Conservation (phyloP, 169 alveolate species). For the Babesia ovata region DNA sequence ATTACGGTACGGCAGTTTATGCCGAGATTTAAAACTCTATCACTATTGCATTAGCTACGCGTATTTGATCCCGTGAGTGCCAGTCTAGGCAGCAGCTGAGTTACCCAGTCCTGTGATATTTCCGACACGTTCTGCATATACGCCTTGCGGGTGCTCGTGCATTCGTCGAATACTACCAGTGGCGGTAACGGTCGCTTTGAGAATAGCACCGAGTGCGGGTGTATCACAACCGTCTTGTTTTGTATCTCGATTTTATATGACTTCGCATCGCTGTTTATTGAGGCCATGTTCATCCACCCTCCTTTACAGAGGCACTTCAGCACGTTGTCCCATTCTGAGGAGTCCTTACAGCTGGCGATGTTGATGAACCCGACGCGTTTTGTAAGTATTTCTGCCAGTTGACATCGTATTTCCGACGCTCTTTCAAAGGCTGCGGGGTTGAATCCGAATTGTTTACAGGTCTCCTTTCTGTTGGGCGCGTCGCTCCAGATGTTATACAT, state of each 20-base stretch:
- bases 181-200: conserved; percentile 51
- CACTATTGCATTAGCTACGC: background rate
- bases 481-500: conserved; percentile 60
- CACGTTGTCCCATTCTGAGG: conserved; percentile 64
- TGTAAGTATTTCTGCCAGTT: conserved; percentile 44
- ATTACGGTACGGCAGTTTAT: conserved; percentile 1
- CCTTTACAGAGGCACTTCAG: conserved; percentile 49
- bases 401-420: conserved; percentile 55
- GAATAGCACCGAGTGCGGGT: conserved; percentile 62
- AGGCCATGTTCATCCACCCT: conserved; percentile 61
- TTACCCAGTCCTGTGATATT: conserved; percentile 58
- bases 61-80: background rate
- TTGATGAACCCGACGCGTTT: conserved; percentile 25
- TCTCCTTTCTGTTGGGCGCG: conserved; percentile 26
- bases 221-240: conserved; percentile 37
- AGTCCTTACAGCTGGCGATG: conserved; percentile 42
- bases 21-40: background rate
- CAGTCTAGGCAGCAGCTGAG: conserved; percentile 34
- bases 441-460: conserved; percentile 52
- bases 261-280: conserved; percentile 27
- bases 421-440: conserved; percentile 42
- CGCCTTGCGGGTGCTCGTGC: conserved; percentile 45
- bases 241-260: conserved; percentile 40
- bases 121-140: conserved; percentile 61
- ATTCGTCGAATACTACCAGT: conserved; percentile 55